These are phyloP conservation scores for Beauveria medogensis DNA, from an alignment of 2,329 filamentous ascomycete genomes.

Conservation along the genomic window DNA sequence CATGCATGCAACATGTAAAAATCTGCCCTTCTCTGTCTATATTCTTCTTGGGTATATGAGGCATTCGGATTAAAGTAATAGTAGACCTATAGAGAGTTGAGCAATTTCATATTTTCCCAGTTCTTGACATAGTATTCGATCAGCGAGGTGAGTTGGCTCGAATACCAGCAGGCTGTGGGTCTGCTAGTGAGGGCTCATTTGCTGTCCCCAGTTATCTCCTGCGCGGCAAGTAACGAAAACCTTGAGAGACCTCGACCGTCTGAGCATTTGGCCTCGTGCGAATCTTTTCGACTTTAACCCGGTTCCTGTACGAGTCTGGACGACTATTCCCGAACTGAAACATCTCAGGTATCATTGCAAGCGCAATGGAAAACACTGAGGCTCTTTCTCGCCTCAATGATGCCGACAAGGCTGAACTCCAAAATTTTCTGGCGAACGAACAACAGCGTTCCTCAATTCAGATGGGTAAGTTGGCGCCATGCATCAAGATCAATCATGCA, in stretches of 20 bases:
- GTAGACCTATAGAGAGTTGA: not conserved
- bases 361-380: constrained; percentile 34
- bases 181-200: not conserved
- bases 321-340: not conserved
- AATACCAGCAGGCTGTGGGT: not conserved
- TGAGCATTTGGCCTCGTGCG: not conserved
- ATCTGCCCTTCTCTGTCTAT: not conserved
- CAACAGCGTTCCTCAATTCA: constrained; percentile 69
- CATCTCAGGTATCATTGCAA: not conserved
- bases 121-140: not conserved
- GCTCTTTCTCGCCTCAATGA: constrained; percentile 68
- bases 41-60: not conserved
- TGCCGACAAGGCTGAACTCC: constrained; percentile 78
- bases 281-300: not conserved
- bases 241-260: not conserved
- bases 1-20: not conserved
- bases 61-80: not conserved
- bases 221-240: not conserved
- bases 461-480: constrained; percentile 42
- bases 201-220: not conserved
- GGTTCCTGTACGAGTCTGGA: not conserved
- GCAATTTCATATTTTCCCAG: not conserved
- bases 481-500: not conserved
- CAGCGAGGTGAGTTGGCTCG: not conserved
- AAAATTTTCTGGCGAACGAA: constrained; percentile 78